A percentile compares a stretch with the other conserved stretches of the same genome.
phyloP scores from a whole-genome alignment of 208 protist species.

The Crithidia mellificae region DNA sequence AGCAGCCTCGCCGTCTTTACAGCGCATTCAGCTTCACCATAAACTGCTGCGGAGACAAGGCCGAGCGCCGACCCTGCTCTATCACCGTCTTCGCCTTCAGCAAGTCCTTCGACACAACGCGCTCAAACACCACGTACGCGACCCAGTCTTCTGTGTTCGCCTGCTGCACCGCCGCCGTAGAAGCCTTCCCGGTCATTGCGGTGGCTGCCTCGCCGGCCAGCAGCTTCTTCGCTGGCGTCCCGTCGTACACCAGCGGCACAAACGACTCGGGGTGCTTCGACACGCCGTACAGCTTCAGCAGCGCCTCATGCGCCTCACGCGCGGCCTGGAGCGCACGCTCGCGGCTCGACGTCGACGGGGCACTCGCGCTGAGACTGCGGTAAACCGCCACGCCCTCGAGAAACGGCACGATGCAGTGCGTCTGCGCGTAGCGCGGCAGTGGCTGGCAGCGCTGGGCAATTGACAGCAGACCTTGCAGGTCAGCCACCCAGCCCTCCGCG shows the following conservation, averaged over 20 bases:
- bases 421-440: constrained; percentile 44
- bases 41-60: constrained; percentile 63
- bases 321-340: constrained; percentile 33
- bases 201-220: background rate
- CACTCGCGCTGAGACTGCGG: background rate
- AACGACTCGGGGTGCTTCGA: constrained; percentile 47
- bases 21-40: constrained; percentile 54
- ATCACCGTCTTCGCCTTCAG: constrained; percentile 45
- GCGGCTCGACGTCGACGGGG: background rate
- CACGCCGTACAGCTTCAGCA: constrained; percentile 57
- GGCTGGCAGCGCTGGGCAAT: constrained; percentile 52
- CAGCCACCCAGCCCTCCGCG: constrained; percentile 38
- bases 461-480: constrained; percentile 36
- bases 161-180: constrained; percentile 22
- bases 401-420: constrained; percentile 54
- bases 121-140: constrained; percentile 68
- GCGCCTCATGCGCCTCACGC: constrained; percentile 56
- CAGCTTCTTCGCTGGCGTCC: constrained; percentile 16
- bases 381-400: constrained; percentile 59
- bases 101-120: constrained; percentile 71
- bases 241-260: constrained; percentile 49
- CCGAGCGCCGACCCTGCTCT: constrained; percentile 47
- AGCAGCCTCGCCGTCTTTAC: background rate
- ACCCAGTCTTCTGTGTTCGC: constrained; percentile 72
- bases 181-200: constrained; percentile 20